Percentiles rank a stretch among this genome's conserved stretches.
Conservation (phyloP, 2,329 filamentous ascomycete genomes). For the Cadophora sp. region DNA sequence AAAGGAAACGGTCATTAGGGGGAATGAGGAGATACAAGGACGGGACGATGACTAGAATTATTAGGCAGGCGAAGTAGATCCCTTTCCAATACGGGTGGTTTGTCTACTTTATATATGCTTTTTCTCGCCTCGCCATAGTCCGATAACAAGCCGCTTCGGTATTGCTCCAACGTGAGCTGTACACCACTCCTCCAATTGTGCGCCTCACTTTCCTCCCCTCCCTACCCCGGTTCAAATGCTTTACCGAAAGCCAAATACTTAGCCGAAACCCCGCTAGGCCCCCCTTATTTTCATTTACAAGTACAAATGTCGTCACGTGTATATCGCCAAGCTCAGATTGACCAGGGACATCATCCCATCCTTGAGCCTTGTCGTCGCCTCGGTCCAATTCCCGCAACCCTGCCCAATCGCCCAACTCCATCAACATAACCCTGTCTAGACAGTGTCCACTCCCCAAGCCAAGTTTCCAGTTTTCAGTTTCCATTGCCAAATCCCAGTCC, state of each 20-base stretch:
- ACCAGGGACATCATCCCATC: slow-evolving; percentile 1
- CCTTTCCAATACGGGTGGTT: slow-evolving; percentile 4
- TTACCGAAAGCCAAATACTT: background rate
- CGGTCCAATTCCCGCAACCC: background rate
- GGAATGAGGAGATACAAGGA: background rate
- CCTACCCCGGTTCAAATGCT: background rate
- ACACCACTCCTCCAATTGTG: background rate
- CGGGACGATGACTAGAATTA: background rate
- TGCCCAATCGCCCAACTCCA: slow-evolving; percentile 11
- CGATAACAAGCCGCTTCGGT: too few species aligned
- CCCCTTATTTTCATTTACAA: background rate
- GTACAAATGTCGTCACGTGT: background rate
- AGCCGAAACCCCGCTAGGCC: slow-evolving; percentile 8
- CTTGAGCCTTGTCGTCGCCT: background rate
- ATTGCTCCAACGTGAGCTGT: background rate
- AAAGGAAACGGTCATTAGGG: background rate
- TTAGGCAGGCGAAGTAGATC: slow-evolving; percentile 1
- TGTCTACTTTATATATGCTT: slow-evolving; percentile 5
- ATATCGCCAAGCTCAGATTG: background rate
- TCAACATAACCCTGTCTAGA: background rate
- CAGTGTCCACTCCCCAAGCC: background rate
- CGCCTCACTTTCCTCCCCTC: background rate
- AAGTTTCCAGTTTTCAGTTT: background rate
- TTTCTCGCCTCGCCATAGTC: background rate
- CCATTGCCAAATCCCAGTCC: slow-evolving; percentile 12